Base-by-base conservation (phyloP, 2,329 filamentous ascomycete species). In the Xylaria sp. region DNA sequence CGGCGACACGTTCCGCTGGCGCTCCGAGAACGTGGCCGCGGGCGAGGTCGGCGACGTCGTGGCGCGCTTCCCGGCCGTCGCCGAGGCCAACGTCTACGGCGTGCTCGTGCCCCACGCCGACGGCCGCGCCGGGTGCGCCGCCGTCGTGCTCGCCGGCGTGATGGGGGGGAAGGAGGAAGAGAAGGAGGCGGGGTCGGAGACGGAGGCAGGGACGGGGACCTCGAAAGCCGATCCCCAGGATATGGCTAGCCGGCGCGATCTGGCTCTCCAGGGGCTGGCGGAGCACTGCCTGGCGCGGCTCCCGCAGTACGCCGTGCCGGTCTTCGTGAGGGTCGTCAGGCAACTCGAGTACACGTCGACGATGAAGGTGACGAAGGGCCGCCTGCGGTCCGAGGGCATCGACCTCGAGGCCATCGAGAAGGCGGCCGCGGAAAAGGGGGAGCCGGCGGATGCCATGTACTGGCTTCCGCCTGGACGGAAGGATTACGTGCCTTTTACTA, bases 1-100 rank as follows among this genome's bases (percentile, higher is more conserved):
- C 1, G 88, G 88, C 1, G 88, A 91, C 67, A 91, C 88, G 0
- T 91, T 86, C 72, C 79, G 88, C 34, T 90, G 87, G 87, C 75
- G 71, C 54, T 73, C 72, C 2, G 74, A 78, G 60, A 78, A 78
- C 59, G 73, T 78, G 3, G 76, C 74, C 1, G 77, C 76, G 4
- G 74, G 71, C 44, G 75, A 78, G 62, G 74, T 79, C 8, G 64
- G 69, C 40, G 73, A 77, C 47, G 68, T 73, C 37, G 45, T 78
- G 1, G 72, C 74, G 24, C 61, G 62, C n/a, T 74, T 69, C 47
- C 65, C 70, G 1, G 70, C 74, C 42, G 63, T 78, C 5, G 72
- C 71, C 18, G 75, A 76, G 58, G 67, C 72, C 8, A 77, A 74
- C 43, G 75, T 74, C 6, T 78, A 78, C 56, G 76, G 76, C 11